These are phyloP conservation scores for Ogataea nonfermentans DNA, from an alignment of 805 yeast species.

Conservation along the genomic window DNA sequence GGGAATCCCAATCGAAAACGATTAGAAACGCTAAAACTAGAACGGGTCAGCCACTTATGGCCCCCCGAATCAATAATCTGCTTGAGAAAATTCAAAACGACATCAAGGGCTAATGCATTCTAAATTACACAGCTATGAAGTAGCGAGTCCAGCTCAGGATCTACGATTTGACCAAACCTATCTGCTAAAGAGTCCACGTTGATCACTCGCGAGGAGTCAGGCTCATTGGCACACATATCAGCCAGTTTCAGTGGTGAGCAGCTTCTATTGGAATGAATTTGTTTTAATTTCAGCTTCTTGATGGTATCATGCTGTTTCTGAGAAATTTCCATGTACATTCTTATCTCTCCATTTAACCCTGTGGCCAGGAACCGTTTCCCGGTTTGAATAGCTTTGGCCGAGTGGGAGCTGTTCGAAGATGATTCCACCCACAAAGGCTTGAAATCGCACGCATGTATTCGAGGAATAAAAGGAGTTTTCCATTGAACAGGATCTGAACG, in stretches of 20 bases:
- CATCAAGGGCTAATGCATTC: conserved; percentile 8
- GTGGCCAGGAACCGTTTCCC: conserved; percentile 26
- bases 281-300: not conserved
- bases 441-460: conserved; percentile 29
- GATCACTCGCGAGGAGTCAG: conserved; percentile 5
- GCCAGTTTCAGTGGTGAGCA: conserved; percentile 7
- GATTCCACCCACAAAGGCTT: conserved; percentile 33
- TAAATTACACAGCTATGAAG: conserved; percentile 14
- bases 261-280: conserved; percentile 1
- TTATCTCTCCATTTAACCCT: conserved; percentile 41
- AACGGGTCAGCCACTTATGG: conserved; percentile 88
- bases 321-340: conserved; percentile 20
- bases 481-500: conserved; percentile 1
- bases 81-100: conserved; percentile 71
- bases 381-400: not conserved
- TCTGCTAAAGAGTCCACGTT: conserved; percentile 19
- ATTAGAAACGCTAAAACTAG: conserved; percentile 54
- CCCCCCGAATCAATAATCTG: conserved; percentile 76
- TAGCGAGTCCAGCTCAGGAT: conserved; percentile 14
- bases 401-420: not conserved
- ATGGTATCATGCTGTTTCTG: conserved; percentile 10
- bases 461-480: conserved; percentile 33
- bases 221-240: not conserved
- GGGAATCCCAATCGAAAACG: conserved; percentile 42
- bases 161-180: conserved; percentile 13